phyloP scores from a whole-genome alignment of 148 eudicot species.

The Drosera capensis region DNA sequence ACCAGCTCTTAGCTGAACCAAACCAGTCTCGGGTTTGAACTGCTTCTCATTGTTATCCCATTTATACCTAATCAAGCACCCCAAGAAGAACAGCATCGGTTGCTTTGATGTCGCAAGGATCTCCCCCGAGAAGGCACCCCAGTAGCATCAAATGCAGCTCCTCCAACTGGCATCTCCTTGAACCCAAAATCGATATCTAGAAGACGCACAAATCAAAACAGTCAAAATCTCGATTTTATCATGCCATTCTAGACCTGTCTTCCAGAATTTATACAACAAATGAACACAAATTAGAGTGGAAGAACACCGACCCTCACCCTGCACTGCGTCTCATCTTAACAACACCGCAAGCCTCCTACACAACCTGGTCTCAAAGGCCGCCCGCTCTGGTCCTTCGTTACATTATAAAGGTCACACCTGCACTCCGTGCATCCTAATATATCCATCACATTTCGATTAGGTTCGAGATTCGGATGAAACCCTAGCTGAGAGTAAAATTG shows the following conservation, averaged over 20 bases:
- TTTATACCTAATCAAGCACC: slow-evolving; percentile 38
- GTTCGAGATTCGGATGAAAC: no score
- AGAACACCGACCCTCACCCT: no score
- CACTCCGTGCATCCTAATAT: no score
- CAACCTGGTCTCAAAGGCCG: no score
- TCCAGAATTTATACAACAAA: neutral
- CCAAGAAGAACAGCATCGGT: slow-evolving; percentile 92
- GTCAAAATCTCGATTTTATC: neutral
- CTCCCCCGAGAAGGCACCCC: slow-evolving; percentile 96
- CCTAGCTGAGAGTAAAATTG: no score
- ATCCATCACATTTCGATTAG: no score
- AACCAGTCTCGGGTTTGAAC: slow-evolving; percentile 88
- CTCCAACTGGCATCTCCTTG: slow-evolving; percentile 85
- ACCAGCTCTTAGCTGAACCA: slow-evolving; percentile 91
- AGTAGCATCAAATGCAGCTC: slow-evolving; percentile 67
- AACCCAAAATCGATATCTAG: slow-evolving; percentile 48
- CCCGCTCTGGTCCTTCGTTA: no score
- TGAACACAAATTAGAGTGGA: no score
- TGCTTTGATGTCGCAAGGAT: slow-evolving; percentile 58
- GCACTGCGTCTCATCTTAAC: no score
- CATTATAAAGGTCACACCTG: no score
- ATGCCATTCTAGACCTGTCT: neutral
- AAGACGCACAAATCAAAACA: neutral
- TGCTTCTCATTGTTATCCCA: slow-evolving; percentile 89
- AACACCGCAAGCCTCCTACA: no score